phyloP scores from a whole-genome alignment of 352 stramenopile genomes.

The Stephanocyclus meneghinianus region DNA sequence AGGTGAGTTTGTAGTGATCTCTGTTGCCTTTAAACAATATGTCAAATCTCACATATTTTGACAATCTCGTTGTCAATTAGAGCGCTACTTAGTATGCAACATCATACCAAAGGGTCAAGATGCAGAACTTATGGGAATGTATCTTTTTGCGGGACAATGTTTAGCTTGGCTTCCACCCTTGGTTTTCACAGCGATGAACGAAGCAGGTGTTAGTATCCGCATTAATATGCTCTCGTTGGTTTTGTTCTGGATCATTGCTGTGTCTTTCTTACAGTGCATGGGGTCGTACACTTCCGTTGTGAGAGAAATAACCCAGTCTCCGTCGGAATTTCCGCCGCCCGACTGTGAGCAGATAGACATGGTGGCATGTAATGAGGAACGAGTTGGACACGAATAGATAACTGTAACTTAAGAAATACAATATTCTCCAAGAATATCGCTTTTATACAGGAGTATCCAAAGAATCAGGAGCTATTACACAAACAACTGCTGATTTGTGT shows the following conservation, averaged over 20 bases:
- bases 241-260: constrained; percentile 49
- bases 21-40: background rate
- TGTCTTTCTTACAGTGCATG: constrained; percentile 36
- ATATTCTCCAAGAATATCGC: background rate
- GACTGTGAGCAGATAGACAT: background rate
- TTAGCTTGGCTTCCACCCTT: constrained; percentile 68
- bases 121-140: constrained; percentile 75
- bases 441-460: background rate
- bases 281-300: constrained; percentile 15
- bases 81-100: constrained; percentile 53
- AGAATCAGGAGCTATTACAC: background rate
- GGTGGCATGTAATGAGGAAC: background rate
- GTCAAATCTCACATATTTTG: background rate
- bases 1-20: background rate
- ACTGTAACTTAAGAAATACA: no score
- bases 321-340: background rate
- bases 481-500: background rate
- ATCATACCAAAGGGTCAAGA: constrained; percentile 65
- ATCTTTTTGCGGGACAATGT: constrained; percentile 62
- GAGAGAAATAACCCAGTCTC: background rate
- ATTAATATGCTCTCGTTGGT: constrained; percentile 43
- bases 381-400: background rate
- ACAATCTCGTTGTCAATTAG: background rate
- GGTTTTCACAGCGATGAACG: constrained; percentile 73
- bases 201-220: constrained; percentile 49